Evolutionary conservation across 2,329 filamentous ascomycete genomes (phyloP).

Genomic region (Penicillium janthinellum): DNA sequence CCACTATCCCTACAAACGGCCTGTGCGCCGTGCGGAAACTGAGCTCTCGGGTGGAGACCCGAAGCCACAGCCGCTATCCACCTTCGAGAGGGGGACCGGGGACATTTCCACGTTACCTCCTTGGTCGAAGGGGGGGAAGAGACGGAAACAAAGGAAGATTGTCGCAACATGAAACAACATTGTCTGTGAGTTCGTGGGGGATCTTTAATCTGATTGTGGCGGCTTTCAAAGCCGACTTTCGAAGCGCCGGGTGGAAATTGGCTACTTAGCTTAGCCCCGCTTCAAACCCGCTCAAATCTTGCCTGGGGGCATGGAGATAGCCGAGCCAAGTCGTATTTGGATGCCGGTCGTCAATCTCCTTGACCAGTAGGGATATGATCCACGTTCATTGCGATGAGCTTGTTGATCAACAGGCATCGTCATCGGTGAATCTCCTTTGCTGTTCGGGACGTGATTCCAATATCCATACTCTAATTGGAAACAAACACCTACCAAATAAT

Average conservation of each 20-base stretch:
- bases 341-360: not conserved
- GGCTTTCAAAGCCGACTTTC: not conserved
- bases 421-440: not conserved
- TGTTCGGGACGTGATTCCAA: not conserved
- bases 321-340: not conserved
- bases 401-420: not conserved
- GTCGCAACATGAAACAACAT: not conserved
- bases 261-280: not conserved
- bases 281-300: not conserved
- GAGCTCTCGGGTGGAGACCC: conserved; percentile 18
- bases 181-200: not conserved
- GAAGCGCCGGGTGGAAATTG: not conserved
- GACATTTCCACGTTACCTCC: not conserved
- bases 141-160: not conserved
- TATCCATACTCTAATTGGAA: not conserved
- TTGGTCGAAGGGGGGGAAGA: not conserved
- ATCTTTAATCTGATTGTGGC: not conserved
- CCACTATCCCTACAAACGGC: conserved; percentile 7
- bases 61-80: conserved; percentile 25
- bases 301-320: not conserved
- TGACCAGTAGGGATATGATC: conserved; percentile 9
- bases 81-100: not conserved
- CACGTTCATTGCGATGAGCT: not conserved
- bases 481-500: not conserved
- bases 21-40: conserved; percentile 18